Base-by-base conservation (phyloP, 768 basidiomycete species). In the Pulveroboletus sp. region DNA sequence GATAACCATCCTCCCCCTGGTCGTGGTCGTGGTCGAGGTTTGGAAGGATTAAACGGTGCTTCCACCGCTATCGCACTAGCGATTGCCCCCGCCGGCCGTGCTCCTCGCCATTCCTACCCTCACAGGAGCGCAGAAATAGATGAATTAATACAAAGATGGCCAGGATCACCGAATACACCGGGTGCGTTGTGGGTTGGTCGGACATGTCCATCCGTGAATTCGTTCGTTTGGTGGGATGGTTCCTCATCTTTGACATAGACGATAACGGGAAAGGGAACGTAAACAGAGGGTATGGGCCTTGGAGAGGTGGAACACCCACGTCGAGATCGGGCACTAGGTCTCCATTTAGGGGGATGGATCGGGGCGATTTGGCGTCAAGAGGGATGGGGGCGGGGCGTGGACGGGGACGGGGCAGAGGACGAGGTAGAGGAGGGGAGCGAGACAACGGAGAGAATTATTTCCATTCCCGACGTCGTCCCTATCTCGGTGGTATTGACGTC, bases 331-430 rank as follows among this genome's bases (percentile, higher is more conserved):
- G 57, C 3, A 31, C 49, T 39, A 47, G 54, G 46, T 57, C 55
- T 0, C 60, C 60, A 6, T 28, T 26, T 11, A 56, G 56, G 17
- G 61, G 62, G 14, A 24, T 12, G 4, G 47, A 57, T 26, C 40
- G 57, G 0, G 53, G 61, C 10, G 6, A 31, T 32, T 41, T 5
- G 12, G 56, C 54, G 8, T 52, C 58, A 5, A 42, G 46, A 46
- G 57, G 61, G 28, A 33, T 21, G 28, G 50, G 51, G 8, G 32
- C 28, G 15, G 43, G 46, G 4, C 55, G 66, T 1, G 67, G 64
- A 6, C 47, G 63, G 8, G 67, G 64, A 6, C 47, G 63, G 8
- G 69, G 66, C 4, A 46, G 64, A 24, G 63, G 60, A 8, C 43
- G 63, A 15, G 56, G 46, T 5, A n/a, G 51, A 26, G 56, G 57